phyloP scores from a whole-genome alignment of 495 filamentous ascomycete genomes.

The Parathielavia hyrcaniae region DNA sequence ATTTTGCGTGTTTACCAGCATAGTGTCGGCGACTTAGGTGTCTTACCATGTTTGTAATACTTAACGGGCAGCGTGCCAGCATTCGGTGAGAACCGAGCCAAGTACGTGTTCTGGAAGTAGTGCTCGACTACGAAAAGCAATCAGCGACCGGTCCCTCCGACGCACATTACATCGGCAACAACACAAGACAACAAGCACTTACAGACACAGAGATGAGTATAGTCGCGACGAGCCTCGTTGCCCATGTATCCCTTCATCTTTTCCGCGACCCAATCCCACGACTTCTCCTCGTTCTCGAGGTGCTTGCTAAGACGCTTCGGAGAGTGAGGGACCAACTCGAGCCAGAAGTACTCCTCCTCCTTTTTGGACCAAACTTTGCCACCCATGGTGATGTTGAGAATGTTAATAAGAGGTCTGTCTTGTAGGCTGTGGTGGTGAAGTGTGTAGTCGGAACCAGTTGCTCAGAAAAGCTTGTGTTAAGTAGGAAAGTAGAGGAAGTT shows the following conservation, averaged over 20 bases:
- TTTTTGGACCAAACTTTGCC: constrained; percentile 36
- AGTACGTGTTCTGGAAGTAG: constrained; percentile 39
- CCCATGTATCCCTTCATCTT: constrained; percentile 35
- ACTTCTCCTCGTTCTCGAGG: constrained; percentile 19
- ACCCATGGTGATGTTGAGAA: constrained; percentile 19
- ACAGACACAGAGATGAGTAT: constrained; percentile 38
- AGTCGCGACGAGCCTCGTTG: constrained; percentile 26
- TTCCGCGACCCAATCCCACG: constrained; percentile 30
- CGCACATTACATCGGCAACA: background rate
- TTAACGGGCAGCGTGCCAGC: constrained; percentile 4
- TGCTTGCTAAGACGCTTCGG: constrained; percentile 33
- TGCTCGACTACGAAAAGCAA: constrained; percentile 38
- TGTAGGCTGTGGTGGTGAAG: background rate
- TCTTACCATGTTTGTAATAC: constrained; percentile 7
- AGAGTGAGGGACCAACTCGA: constrained; percentile 31
- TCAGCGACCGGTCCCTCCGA: constrained; percentile 10
- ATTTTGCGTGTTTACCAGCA: background rate
- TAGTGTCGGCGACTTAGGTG: no score
- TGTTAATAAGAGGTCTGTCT: background rate
- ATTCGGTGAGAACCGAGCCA: constrained; percentile 31
- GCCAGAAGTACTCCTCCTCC: constrained; percentile 43
- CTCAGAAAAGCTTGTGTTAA: background rate
- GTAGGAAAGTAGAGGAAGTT: background rate
- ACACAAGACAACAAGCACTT: constrained; percentile 16
- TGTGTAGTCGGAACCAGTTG: background rate